These are phyloP conservation scores for Calocybe indica DNA, from an alignment of 768 basidiomycete genomes.

Conservation along the genomic window DNA sequence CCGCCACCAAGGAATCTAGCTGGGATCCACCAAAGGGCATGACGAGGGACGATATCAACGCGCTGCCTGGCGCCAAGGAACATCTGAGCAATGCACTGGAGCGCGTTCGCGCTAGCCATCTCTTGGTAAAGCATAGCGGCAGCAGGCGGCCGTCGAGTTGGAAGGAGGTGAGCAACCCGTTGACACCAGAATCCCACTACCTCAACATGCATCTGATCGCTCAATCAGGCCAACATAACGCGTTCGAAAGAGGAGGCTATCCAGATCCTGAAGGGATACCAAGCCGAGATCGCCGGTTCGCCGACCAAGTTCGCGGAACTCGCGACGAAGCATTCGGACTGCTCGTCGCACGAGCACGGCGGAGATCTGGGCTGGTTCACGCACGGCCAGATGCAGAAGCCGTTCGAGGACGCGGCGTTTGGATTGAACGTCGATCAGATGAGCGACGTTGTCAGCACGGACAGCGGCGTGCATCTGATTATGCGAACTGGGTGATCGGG, in stretches of 20 bases:
- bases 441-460: constrained; percentile 79
- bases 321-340: constrained; percentile 78
- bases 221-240: constrained; percentile 67
- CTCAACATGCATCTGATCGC: neutral
- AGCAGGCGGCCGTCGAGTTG: constrained; percentile 78
- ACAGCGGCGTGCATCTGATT: constrained; percentile 94
- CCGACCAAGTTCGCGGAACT: constrained; percentile 67
- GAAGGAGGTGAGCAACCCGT: constrained; percentile 58
- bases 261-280: constrained; percentile 61
- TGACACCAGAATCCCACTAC: neutral
- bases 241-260: constrained; percentile 88
- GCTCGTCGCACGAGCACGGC: constrained; percentile 72
- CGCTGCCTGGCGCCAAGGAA: constrained; percentile 65
- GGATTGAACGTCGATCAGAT: constrained; percentile 67
- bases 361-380: constrained; percentile 91
- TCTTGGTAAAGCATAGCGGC: constrained; percentile 85
- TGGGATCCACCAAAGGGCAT: constrained; percentile 76
- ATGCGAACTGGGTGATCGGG: constrained; percentile 66
- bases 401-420: constrained; percentile 89
- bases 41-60: constrained; percentile 49
- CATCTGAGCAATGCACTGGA: constrained; percentile 20
- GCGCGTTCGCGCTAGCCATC: constrained; percentile 92
- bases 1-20: constrained; percentile 56
- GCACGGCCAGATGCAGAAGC: constrained; percentile 91
- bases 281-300: constrained; percentile 52